Evolutionary conservation across 169 alveolate genomes (phyloP).

Genomic region (Plasmodium ovale): DNA sequence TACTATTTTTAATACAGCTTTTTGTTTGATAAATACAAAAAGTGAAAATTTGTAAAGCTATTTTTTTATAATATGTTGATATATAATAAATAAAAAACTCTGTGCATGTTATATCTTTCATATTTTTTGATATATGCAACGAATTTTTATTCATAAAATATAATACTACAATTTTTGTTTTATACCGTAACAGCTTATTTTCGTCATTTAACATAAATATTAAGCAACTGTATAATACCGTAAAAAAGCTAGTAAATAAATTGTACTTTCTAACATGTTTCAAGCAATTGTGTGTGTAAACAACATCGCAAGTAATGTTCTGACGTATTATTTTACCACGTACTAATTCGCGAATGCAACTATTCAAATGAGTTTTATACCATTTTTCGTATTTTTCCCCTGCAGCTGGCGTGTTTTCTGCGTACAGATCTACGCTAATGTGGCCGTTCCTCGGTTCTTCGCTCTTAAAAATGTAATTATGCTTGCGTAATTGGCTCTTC

Average conservation of each 20-base stretch:
- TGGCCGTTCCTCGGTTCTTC: background rate
- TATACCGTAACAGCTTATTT: constrained; percentile 57
- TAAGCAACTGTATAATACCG: constrained; percentile 46
- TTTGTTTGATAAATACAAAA: constrained; percentile 73
- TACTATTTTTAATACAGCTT: constrained; percentile 29
- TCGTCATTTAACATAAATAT: constrained; percentile 75
- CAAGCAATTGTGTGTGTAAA: constrained; percentile 61
- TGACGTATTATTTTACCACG: constrained; percentile 21
- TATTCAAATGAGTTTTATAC: constrained; percentile 22
- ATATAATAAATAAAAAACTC: constrained; percentile 65
- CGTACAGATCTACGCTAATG: background rate
- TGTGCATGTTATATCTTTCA: constrained; percentile 27
- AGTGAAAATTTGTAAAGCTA: constrained; percentile 22
- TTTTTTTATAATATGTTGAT: constrained; percentile 18
- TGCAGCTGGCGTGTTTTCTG: background rate
- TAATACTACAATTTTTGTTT: constrained; percentile 31
- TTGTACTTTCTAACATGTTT: constrained; percentile 66
- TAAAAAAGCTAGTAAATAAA: constrained; percentile 69
- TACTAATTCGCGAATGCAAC: constrained; percentile 21
- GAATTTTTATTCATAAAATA: constrained; percentile 52
- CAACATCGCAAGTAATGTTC: constrained; percentile 52
- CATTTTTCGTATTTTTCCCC: constrained; percentile 41
- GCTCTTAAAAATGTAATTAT: background rate
- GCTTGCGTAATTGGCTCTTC: no score
- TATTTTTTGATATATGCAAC: constrained; percentile 25